A percentile compares a stretch with the other conserved stretches of the same genome.
These are phyloP conservation scores for Vitis labrusca DNA, from an alignment of 164 flowering plant genomes.

Conservation along the genomic window DNA sequence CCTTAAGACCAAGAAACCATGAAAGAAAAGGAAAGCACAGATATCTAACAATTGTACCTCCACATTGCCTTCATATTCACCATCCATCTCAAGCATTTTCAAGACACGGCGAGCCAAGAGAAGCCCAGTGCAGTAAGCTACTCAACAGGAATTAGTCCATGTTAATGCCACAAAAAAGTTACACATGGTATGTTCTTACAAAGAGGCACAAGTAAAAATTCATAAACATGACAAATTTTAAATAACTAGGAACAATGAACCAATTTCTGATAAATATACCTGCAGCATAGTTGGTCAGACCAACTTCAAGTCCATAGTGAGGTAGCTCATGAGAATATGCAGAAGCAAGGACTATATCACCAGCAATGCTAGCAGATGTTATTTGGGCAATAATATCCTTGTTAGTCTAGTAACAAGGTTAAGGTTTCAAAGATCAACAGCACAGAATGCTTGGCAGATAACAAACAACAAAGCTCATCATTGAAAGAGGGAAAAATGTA, in stretches of 20 bases:
- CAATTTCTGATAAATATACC: constrained; percentile 33
- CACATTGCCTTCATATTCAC: constrained; percentile 64
- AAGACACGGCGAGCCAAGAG: constrained; percentile 66
- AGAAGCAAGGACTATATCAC: constrained; percentile 75
- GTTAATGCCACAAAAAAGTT: no score
- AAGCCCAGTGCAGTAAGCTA: constrained; percentile 81
- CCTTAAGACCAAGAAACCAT: no score
- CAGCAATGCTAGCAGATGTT: constrained; percentile 75
- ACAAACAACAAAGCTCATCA: no score
- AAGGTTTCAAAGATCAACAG: constrained; percentile 22
- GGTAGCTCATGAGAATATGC: constrained; percentile 90
- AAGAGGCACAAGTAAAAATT: no score
- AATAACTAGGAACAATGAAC: no score
- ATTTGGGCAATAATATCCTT: constrained; percentile 80
- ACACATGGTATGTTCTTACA: no score
- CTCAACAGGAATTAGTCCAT: no score
- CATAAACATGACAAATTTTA: no score
- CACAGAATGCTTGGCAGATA: no score
- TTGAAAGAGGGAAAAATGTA: no score
- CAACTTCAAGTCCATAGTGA: constrained; percentile 81
- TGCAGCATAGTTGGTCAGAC: constrained; percentile 95
- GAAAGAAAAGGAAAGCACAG: no score
- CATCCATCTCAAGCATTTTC: constrained; percentile 67
- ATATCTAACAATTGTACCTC: constrained; percentile 33
- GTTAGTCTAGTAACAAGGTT: constrained; percentile 56